Percentiles rank a stretch among this genome's conserved stretches.
phyloP scores from a whole-genome alignment of 192 early-diverging fungal genomes.

The Phycomyces blakesleeanus region DNA sequence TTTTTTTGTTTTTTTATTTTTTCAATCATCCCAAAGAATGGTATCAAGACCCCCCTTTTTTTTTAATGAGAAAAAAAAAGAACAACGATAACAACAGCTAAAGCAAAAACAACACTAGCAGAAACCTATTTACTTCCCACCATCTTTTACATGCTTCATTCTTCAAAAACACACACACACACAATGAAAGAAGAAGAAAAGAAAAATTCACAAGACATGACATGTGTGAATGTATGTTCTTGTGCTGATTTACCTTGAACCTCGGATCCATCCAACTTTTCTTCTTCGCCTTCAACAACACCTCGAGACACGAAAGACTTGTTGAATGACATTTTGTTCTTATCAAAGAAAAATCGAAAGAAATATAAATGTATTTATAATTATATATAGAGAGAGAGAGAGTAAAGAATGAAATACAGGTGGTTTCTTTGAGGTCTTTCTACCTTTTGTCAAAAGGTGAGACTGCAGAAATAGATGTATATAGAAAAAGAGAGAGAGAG shows the following conservation, averaged over 20 bases:
- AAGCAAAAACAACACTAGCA: no score
- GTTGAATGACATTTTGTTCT: conserved; percentile 1
- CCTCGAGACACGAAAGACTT: conserved; percentile 32
- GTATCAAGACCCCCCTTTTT: conserved; percentile 6
- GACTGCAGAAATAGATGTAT: no score
- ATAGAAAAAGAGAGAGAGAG: not conserved
- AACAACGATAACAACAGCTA: no score
- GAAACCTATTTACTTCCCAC: no score
- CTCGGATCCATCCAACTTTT: conserved; percentile 13
- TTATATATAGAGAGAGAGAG: no score
- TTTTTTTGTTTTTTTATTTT: no score
- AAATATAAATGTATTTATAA: no score
- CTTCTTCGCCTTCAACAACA: conserved; percentile 18
- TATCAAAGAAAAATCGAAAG: not conserved
- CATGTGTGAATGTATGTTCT: not conserved
- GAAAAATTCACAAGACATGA: not conserved
- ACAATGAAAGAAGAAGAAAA: no score
- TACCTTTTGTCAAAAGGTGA: not conserved
- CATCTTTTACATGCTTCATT: no score
- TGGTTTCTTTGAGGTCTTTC: not conserved
- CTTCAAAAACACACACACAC: no score
- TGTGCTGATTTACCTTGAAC: conserved; percentile 5
- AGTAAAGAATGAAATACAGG: not conserved
- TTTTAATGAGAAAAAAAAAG: not conserved
- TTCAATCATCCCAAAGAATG: not conserved